Percentiles rank a stretch among this genome's conserved stretches.
Conservation (phyloP, 2,329 filamentous ascomycete genomes). For the Annulohypoxylon truncatum region DNA sequence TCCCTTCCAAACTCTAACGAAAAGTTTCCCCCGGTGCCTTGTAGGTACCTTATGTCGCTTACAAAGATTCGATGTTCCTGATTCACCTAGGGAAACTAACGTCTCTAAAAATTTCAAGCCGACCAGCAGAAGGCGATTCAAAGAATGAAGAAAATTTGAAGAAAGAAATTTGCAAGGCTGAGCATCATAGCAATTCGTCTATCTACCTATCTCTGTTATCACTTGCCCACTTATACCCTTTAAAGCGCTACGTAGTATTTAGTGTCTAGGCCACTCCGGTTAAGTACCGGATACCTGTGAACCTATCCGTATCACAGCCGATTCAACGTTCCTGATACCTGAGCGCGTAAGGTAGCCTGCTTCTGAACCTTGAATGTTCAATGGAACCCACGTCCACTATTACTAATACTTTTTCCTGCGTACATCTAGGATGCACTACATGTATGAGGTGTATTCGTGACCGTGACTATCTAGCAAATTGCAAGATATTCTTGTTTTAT, state of each 20-base stretch:
- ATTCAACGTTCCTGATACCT: neutral
- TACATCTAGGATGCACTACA: neutral
- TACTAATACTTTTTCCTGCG: neutral
- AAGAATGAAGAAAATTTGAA: neutral
- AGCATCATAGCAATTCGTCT: slow-evolving; percentile 3
- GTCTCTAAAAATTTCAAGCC: neutral
- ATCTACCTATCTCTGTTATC: neutral
- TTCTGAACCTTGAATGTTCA: neutral
- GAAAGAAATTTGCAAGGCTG: slow-evolving; percentile 16
- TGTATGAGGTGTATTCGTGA: neutral
- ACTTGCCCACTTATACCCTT: neutral
- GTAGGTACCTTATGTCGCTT: neutral
- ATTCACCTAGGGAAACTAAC: neutral
- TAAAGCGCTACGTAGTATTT: slow-evolving; percentile 9
- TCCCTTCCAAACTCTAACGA: neutral
- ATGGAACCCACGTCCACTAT: neutral
- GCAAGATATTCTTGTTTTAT: neutral
- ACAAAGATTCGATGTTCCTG: neutral
- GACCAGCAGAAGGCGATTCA: neutral
- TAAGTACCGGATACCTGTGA: neutral
- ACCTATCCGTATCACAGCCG: neutral
- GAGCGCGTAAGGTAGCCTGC: neutral
- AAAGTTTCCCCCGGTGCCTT: neutral
- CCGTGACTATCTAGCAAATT: neutral
- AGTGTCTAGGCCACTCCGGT: neutral